Conservation (phyloP, 495 filamentous ascomycete species). For the Penicillium pancosmium region DNA sequence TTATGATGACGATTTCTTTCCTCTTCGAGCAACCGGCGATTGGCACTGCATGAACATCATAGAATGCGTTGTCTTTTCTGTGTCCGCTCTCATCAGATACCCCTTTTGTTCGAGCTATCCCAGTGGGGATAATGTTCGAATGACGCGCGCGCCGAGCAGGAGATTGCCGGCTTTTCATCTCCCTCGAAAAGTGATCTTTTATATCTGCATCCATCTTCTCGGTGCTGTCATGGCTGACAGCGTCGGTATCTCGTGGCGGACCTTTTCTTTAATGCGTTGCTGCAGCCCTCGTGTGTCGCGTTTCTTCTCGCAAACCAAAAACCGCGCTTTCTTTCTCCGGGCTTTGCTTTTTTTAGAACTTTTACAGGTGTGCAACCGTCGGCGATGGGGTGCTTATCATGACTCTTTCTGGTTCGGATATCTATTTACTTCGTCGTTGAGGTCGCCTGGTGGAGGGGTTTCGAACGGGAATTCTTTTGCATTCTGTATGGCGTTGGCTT, state of each 20-base stretch:
- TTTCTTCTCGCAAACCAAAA: slow-evolving; percentile 22
- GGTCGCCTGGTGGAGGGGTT: slow-evolving; percentile 17
- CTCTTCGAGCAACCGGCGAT: slow-evolving; percentile 46
- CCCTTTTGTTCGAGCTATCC: slow-evolving; percentile 51
- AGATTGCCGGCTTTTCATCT: slow-evolving; percentile 40
- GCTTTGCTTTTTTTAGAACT: slow-evolving; percentile 15
- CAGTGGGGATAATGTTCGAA: slow-evolving; percentile 44
- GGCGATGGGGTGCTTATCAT: slow-evolving; percentile 15
- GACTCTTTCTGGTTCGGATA: slow-evolving; percentile 14
- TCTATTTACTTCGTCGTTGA: slow-evolving; percentile 18
- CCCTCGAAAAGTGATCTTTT: slow-evolving; percentile 49
- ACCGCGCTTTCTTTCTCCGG: slow-evolving; percentile 39
- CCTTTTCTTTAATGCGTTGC: slow-evolving; percentile 37
- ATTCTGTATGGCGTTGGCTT: slow-evolving; percentile 57
- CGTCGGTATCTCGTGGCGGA: slow-evolving; percentile 58
- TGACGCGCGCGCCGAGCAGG: slow-evolving; percentile 46
- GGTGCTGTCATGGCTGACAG: slow-evolving; percentile 45
- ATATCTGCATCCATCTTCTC: slow-evolving; percentile 46
- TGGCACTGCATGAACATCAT: slow-evolving; percentile 69
- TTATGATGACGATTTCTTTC: slow-evolving; percentile 18
- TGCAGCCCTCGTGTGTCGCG: slow-evolving; percentile 24
- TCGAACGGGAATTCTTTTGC: slow-evolving; percentile 45
- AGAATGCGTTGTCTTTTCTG: slow-evolving; percentile 75
- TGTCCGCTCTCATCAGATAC: slow-evolving; percentile 62
- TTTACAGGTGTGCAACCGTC: slow-evolving; percentile 27